Evolutionary conservation across 169 alveolate genomes (phyloP).

Genomic region (Cryptosporidium andersoni): DNA sequence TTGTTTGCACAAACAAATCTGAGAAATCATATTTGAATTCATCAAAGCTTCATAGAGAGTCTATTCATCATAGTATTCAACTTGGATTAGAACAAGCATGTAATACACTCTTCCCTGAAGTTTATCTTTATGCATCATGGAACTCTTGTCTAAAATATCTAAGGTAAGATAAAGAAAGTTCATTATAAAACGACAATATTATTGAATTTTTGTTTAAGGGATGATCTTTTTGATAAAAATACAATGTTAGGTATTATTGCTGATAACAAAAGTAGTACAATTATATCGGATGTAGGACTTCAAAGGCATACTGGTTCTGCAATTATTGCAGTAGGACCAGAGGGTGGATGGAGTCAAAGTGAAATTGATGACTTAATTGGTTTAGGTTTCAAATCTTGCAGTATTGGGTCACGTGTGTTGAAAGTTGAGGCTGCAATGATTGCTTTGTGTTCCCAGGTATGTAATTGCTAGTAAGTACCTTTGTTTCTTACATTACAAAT

Average conservation of each 20-base stretch:
- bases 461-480: neutral
- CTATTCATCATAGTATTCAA: slow-evolving; percentile 54
- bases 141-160: slow-evolving; percentile 11
- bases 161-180: slow-evolving; percentile 16
- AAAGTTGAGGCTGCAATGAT: slow-evolving; percentile 57
- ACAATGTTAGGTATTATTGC: slow-evolving; percentile 57
- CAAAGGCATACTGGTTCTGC: slow-evolving; percentile 74
- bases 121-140: slow-evolving; percentile 66
- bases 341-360: slow-evolving; percentile 80
- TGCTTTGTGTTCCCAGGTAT: slow-evolving; percentile 40
- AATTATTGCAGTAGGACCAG: slow-evolving; percentile 81
- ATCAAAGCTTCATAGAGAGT: slow-evolving; percentile 60
- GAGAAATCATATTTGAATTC: slow-evolving; percentile 75
- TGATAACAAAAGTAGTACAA: slow-evolving; percentile 17
- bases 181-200: neutral
- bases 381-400: slow-evolving; percentile 21
- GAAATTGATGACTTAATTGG: slow-evolving; percentile 70
- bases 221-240: slow-evolving; percentile 11
- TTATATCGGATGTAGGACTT: slow-evolving; percentile 35
- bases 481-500: too few species aligned
- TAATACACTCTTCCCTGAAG: slow-evolving; percentile 45
- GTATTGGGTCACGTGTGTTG: slow-evolving; percentile 30
- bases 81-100: slow-evolving; percentile 67
- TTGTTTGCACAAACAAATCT: slow-evolving; percentile 78
- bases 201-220: neutral